Evolutionary conservation across 495 filamentous ascomycete species (phyloP), one percentile per base, ranked within the genome.

Genomic region (Cudoniella acicularis): DNA sequence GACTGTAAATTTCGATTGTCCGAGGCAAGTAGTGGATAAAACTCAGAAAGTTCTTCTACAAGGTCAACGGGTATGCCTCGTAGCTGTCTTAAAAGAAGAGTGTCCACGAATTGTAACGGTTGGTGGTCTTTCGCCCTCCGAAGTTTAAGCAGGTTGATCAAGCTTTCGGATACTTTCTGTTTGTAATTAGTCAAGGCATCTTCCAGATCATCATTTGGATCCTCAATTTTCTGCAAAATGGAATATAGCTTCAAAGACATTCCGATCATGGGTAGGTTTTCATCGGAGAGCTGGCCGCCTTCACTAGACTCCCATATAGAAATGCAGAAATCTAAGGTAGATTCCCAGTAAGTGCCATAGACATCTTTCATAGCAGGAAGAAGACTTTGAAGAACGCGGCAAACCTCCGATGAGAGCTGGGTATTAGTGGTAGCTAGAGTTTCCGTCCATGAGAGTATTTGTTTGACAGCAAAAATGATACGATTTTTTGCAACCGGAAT

Each of bases 281-380:
- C 71, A 57, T 82, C 78, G 0, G 59, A 52, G 20, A 58, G 42
- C 0, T 42, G 8, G 9, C 24, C 62, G 40, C 18, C 36, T 10
- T 21, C 60, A 0, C 72, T 77, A 10, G 75, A 73, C 25, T 70
- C 72, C 81, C 86, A 87, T 11, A 83, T 70, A 22, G 71, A 66
- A 45, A 77, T 71, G 65, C 90, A 75, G 27, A 81, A 77, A 9
- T 81, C 75, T 40, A 93, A 70, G 1, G 81, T 71, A 22, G 86
- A 78, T 57, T 84, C 78, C 94, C 94, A 98, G 66, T 94, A 89
- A 1, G 84, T 78, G 1, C 92, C 94, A 67, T 95, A 97, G 6
- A 94, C 83, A 42, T 87, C 83, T 47, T 79, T 77, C 27, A 96
- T 83, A 26, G 77, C 77, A 48, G 89, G 88, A 13, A 97, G 71